A percentile compares a stretch with the other conserved stretches of the same genome.
phyloP scores from a whole-genome alignment of 2,329 filamentous ascomycete species.

The Alternaria sp. region DNA sequence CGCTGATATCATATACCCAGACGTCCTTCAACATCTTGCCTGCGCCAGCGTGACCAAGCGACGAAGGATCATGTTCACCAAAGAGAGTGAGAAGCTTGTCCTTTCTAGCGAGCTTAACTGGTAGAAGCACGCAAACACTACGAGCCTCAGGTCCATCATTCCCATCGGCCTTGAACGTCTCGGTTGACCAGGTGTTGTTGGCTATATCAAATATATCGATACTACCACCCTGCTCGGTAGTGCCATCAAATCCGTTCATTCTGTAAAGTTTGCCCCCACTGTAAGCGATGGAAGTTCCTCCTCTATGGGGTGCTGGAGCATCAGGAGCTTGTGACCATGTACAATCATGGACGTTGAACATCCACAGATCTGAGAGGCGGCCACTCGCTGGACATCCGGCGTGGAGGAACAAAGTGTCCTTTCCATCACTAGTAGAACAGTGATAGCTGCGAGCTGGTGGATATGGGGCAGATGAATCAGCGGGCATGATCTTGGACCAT shows the following conservation, averaged over 20 bases:
- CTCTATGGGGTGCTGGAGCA: conserved; percentile 72
- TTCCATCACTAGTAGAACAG: conserved; percentile 69
- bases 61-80: conserved; percentile 63
- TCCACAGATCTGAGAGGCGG: conserved; percentile 76
- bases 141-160: conserved; percentile 56
- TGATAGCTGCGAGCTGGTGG: conserved; percentile 78
- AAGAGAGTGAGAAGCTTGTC: conserved; percentile 60
- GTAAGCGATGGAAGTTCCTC: conserved; percentile 73
- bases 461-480: conserved; percentile 55
- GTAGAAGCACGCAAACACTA: conserved; percentile 60
- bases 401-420: conserved; percentile 77
- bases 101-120: conserved; percentile 50
- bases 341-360: conserved; percentile 71
- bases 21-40: conserved; percentile 64
- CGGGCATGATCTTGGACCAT: conserved; percentile 72
- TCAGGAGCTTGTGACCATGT: conserved; percentile 73
- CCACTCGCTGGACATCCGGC: conserved; percentile 74
- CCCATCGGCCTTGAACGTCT: conserved; percentile 54
- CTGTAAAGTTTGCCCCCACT: conserved; percentile 73
- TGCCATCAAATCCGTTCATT: conserved; percentile 82
- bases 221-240: conserved; percentile 72
- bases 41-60: conserved; percentile 62
- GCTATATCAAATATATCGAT: conserved; percentile 67
- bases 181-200: conserved; percentile 53
- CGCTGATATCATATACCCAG: conserved; percentile 56